Evolutionary conservation across 768 basidiomycete genomes (phyloP).

Genomic region (Mycena polygramma): DNA sequence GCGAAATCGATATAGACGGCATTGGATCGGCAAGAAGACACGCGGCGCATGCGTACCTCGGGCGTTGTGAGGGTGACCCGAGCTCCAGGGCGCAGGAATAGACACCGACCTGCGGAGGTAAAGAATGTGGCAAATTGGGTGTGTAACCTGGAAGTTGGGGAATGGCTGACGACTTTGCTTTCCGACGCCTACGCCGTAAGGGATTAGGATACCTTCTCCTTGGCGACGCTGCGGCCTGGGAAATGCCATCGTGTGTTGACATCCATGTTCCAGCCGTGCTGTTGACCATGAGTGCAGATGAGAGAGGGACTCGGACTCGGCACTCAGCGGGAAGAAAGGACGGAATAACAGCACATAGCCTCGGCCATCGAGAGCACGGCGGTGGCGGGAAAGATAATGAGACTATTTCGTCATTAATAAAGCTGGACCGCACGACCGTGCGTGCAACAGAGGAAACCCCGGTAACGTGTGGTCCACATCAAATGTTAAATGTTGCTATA

Average conservation of each 20-base stretch:
- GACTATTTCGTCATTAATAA: not conserved
- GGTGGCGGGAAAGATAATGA: not conserved
- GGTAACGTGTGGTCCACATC: not conserved
- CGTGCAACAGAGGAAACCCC: not conserved
- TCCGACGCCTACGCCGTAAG: not conserved
- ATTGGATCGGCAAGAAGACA: not conserved
- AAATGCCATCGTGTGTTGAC: not conserved
- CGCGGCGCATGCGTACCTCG: not conserved
- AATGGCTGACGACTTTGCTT: not conserved
- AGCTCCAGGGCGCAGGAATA: conserved; percentile 11
- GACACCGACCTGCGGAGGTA: too few relatives aligned
- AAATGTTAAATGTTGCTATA: not conserved
- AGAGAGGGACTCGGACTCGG: not conserved
- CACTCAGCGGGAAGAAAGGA: too few relatives aligned
- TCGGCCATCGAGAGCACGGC: too few relatives aligned
- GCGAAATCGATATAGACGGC: not conserved
- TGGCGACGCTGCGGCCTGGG: not conserved
- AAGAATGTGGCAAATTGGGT: not conserved
- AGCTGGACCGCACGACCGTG: not conserved
- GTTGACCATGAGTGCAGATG: not conserved
- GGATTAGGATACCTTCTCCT: not conserved
- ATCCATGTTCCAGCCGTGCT: conserved; percentile 6
- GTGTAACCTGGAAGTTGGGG: not conserved
- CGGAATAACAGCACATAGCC: too few relatives aligned
- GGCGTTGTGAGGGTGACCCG: not conserved